Base-by-base conservation (phyloP, 2,329 filamentous ascomycete species). In the Fusarium sp. region DNA sequence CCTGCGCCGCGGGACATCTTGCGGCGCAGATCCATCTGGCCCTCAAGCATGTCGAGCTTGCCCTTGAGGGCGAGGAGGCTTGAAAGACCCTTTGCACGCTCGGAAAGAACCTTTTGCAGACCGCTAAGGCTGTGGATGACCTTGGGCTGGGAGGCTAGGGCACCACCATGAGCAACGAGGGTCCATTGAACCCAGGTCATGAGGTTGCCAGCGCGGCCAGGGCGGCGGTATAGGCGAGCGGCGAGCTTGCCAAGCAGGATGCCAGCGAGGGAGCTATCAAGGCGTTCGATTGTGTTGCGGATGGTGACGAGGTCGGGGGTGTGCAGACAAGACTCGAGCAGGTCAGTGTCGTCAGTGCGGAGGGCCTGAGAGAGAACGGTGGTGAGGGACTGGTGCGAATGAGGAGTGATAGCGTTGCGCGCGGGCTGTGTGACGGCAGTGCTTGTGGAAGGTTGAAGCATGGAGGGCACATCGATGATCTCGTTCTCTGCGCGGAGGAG, bases 141-240 rank as follows among this genome's bases (percentile, higher is more conserved):
- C 69, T 95, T 92, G n/a, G 93, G 90, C 79, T 97, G 94, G 34
- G 92, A 92, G 11, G 95, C 94, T 53, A 99, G 86, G 56, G 95
- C 95, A 70, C 95, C 96, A 71, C 96, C 96, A 78, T 99, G 96
- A 2, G 93, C 91, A 36, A 98, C 90, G 58, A 98, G 88, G 1
- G 94, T 95, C 94, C 94, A 97, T 81, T 98, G 95, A 44, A 98
- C 92, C 95, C 96, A 99, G 15, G 92, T 89, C 88, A 98, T 95
- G 34, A 99, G 88, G 77, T 91, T 93, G 54, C 95, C 94, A 13
- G 96, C 95, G 58, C 96, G 90, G 4, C 95, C 96, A 1, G 96
- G 96, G 46, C 94, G 90, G 71, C 92, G 89, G 81, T 97, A 92
- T 78, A 99, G 89, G 63, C 95, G 89, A 73, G 97, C 92, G 9